These are phyloP conservation scores for Coelastrella sp. DNA, from an alignment of 139 green algal genomes.

Conservation along the genomic window DNA sequence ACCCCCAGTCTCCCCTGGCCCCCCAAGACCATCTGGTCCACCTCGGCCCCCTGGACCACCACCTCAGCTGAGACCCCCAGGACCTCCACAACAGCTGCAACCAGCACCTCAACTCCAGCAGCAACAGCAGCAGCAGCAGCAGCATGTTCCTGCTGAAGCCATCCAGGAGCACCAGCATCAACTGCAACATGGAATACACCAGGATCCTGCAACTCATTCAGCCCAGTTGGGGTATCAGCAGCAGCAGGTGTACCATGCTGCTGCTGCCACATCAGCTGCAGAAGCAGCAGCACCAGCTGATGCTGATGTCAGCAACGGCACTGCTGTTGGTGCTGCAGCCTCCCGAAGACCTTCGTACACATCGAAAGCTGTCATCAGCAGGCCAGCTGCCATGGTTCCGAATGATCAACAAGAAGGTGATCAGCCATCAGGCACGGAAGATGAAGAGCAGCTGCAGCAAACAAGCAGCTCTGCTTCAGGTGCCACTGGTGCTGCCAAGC, in stretches of 20 bases:
- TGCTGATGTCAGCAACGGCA: neutral
- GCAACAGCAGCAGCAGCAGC: slow-evolving; percentile 35
- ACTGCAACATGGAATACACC: neutral
- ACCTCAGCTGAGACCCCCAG: slow-evolving; percentile 4
- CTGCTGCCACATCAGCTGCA: slow-evolving; percentile 32
- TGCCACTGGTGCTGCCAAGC: slow-evolving; percentile 25
- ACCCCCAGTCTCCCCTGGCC: neutral
- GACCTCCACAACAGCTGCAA: slow-evolving; percentile 15
- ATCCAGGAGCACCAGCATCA: neutral
- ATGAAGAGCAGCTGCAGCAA: slow-evolving; percentile 29
- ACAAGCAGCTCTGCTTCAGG: neutral
- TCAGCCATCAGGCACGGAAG: slow-evolving; percentile 14
- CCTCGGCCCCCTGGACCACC: slow-evolving; percentile 33
- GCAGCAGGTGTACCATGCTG: neutral
- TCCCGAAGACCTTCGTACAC: slow-evolving; percentile 27
- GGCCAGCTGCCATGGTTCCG: neutral
- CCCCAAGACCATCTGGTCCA: neutral
- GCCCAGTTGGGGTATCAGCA: too few relatives aligned
- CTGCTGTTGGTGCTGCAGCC: neutral
- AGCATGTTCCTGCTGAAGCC: slow-evolving; percentile 7
- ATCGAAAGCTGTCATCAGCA: slow-evolving; percentile 22
- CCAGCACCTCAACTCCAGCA: neutral
- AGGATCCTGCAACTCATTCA: too few relatives aligned
- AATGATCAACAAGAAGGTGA: slow-evolving; percentile 27
- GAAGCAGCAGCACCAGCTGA: neutral